Evolutionary conservation across 352 stramenopile genomes (phyloP), one percentile per base, ranked within the genome.

Genomic region (Thalassiosira mediterranea): DNA sequence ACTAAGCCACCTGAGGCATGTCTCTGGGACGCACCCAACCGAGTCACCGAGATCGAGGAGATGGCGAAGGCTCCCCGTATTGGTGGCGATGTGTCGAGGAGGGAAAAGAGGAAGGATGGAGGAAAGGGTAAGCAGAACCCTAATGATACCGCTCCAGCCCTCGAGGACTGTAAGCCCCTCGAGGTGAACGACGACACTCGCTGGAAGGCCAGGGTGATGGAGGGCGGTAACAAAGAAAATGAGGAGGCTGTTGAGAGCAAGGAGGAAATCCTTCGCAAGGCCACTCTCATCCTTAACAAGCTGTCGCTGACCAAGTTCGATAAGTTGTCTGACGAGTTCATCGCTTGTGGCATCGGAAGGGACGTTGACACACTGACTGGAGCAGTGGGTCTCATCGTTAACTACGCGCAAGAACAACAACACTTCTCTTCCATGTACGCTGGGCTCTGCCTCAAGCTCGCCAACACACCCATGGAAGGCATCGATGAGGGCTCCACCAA

Each of bases 351-450:
- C 3, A 95, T 98, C 65, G 91, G 87, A 13, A 48, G 60, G 29
- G 88, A 87, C 31, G 65, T 94, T 5, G 90, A 94, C 15, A 89
- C 96, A 15, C 74, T 98, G 11, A 91, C 90, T 53, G 93, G 90
- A 32, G 94, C 96, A 37, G 97, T 98, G 62, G 86, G 94, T 25
- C 91, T 97, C 65, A 94, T 98, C 68, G 94, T 98, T 13, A 84
- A 91, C 11, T 98, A 98, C 88, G 95, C 96, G 3, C 96, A 98
- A 79, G 94, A 95, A 79, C 95, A 98, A 81, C 96, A 95, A 81
- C 96, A 98, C 81, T 98, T 98, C 77, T 92, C 91, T 17, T 93
- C 92, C 23, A 98, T 98, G 94, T 98, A 98, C 72, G 96, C 95
- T 11, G 89, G 96, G 70, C 85, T 98, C 4, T 98, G 95, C 71